Evolutionary conservation across 148 eudicot species (phyloP), one percentile per base, ranked within the genome.

Genomic region (Rhododendron molle): DNA sequence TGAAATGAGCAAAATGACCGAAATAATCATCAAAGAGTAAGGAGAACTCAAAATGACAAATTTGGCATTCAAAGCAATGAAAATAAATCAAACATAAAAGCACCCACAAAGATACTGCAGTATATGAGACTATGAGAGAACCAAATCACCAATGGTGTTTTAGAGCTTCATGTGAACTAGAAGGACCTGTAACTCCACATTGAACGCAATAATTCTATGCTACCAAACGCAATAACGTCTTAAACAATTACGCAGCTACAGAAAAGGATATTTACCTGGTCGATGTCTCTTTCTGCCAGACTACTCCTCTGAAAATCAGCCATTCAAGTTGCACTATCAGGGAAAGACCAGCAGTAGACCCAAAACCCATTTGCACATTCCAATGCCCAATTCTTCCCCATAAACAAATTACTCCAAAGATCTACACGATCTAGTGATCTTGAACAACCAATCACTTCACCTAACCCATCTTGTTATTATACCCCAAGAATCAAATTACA

Each of bases 271-370:
- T 26, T 65, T 58, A 84, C 98, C 96, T 93, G 98, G 54, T 92
- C 98, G 80, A 89, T 82, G 90, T 96, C 98, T 88, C 98, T 91
- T 69, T 94, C 98, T 1, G 73, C 91, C 52, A 88, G 87, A 89
- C 90, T 81, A 89, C 46, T 34, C 90, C 88, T 92, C 85, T 88
- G 91, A 83, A 90, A 84, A 92, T 96, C 98, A 92, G 92, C 98
- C 98, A 94, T 96, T 92, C 94, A 96, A 88, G 88, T 91, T 85
- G 91, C 86, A 91, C 90, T 85, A 86, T 83, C 88, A 89, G 81
- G 80, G 47, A 46, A 82, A 88, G 81, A 76, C 81, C 85, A 86
- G 83, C 49, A 46, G 83, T 83, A 69, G 89, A 89, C 85, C 87
- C 83, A 84, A 90, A 88, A 92, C 90, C 95, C 98, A 94, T 95